Evolutionary conservation across 768 basidiomycete species (phyloP).

Genomic region (Imleria badia): DNA sequence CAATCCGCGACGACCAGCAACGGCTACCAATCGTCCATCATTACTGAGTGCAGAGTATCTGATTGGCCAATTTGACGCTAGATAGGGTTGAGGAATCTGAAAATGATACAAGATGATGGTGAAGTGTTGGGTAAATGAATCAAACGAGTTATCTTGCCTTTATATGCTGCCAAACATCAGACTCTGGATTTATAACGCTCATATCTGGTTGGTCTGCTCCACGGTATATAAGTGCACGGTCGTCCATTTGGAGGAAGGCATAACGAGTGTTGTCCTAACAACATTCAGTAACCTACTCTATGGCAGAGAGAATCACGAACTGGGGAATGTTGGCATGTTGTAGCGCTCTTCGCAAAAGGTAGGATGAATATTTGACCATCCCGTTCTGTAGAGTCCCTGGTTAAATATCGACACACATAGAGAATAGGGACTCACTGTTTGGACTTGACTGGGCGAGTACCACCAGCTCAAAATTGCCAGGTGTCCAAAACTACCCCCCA

Average conservation of each 20-base stretch:
- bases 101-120: not conserved
- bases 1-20: conserved; percentile 88
- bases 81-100: conserved; percentile 86
- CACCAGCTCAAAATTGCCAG: conserved; percentile 88
- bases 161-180: conserved; percentile 97
- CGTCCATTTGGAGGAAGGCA: conserved; percentile 94
- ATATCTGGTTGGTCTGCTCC: conserved; percentile 98
- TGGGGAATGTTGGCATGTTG: conserved; percentile 87
- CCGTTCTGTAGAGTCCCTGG: conserved; percentile 37
- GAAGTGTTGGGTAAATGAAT: not conserved
- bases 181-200: conserved; percentile 97
- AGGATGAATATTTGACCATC: conserved; percentile 79
- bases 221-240: conserved; percentile 88
- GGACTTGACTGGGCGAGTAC: conserved; percentile 59
- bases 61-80: conserved; percentile 92
- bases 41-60: conserved; percentile 86
- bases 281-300: conserved; percentile 3
- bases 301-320: conserved; percentile 43
- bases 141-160: conserved; percentile 50
- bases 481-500: conserved; percentile 78
- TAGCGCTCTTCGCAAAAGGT: conserved; percentile 94
- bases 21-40: conserved; percentile 89
- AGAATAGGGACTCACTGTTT: conserved; percentile 42
- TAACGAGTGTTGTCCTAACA: conserved; percentile 92
- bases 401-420: not conserved